Base-by-base conservation (phyloP, 2,329 filamentous ascomycete species). In the Ceratocystis cacaofunesta region DNA sequence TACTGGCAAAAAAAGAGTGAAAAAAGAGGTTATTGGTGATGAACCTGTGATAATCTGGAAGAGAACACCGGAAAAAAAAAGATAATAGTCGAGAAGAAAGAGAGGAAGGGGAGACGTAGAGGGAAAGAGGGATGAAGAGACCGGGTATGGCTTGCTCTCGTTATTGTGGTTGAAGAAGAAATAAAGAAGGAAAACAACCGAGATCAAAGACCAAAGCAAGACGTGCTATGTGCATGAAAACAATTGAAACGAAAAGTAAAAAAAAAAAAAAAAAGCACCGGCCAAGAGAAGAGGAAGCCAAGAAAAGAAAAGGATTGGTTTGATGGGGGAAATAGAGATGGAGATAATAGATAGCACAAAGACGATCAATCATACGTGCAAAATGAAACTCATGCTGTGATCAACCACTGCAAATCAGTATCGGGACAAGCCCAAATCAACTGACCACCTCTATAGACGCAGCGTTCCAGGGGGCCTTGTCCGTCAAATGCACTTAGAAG, bases 131-230 rank as follows among this genome's bases (percentile, higher is more conserved):
- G 12, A 61, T 19, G 44, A 61, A 46, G 32, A 67, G 55, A 62
- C 32, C 12, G 55, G 17, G 55, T 25, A 12, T 32, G 28, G 55
- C 55, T 32, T 58, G 36, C 55, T 32, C 55, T 58, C 55, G 25
- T 41, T 30, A 30, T 58, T 36, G 55, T 58, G 55, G 28, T 58
- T 32, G 28, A 58, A 57, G 52, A 57, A 32, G 28, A 58, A 58
- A 36, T 25, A 52, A 64, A 65, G 28, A 46, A 41, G 12, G 36
- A 48, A 52, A 63, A 32, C 46, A 63, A 63, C 22, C 46, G 46
- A 63, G 30, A 65, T n/a, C 25, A 58, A 58, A 25, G 48, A 44
- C 41, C 48, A 58, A 65, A 41, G 36, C 36, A 41, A 41, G 36
- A 41, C 36, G 36, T 15, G 57, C 32, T 25, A 58, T 10, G 15